Conservation (phyloP, 2,329 filamentous ascomycete species). For the Lithohypha guttulata region DNA sequence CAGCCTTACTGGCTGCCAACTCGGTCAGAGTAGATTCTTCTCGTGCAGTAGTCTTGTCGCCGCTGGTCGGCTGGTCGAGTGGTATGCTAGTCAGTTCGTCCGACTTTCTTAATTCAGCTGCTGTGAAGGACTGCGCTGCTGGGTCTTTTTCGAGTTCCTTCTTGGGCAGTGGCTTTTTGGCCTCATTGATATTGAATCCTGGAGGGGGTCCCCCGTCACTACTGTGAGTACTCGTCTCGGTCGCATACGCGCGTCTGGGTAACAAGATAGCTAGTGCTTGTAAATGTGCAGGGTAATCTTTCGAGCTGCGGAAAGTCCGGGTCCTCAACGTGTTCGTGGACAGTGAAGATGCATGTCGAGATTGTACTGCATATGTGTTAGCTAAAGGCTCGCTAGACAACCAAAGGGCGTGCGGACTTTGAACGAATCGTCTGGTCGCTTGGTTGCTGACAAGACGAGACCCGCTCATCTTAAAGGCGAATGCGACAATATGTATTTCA, state of each 20-base stretch:
- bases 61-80: conserved; percentile 28
- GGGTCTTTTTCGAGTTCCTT: conserved; percentile 33
- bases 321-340: conserved; percentile 1
- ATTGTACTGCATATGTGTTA: conserved; percentile 14
- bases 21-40: conserved; percentile 48
- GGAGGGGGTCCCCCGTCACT: conserved; percentile 60
- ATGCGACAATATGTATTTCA: not conserved
- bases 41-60: conserved; percentile 37
- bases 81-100: conserved; percentile 31
- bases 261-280: conserved; percentile 49
- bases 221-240: conserved; percentile 44
- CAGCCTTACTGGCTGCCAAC: conserved; percentile 39
- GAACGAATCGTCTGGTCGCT: conserved; percentile 15
- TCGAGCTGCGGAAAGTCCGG: conserved; percentile 4
- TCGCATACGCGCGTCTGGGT: conserved; percentile 43
- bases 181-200: conserved; percentile 81
- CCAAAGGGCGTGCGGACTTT: not conserved
- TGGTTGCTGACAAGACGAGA: conserved; percentile 22
- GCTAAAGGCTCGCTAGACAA: not conserved
- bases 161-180: conserved; percentile 68
- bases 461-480: conserved; percentile 9
- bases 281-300: conserved; percentile 30
- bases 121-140: conserved; percentile 15
- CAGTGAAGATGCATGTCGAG: conserved; percentile 10
- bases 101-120: conserved; percentile 19